A percentile compares a stretch with the other conserved stretches of the same genome.
Conservation (phyloP, 164 flowering plant species). For the Litsea cubeba region DNA sequence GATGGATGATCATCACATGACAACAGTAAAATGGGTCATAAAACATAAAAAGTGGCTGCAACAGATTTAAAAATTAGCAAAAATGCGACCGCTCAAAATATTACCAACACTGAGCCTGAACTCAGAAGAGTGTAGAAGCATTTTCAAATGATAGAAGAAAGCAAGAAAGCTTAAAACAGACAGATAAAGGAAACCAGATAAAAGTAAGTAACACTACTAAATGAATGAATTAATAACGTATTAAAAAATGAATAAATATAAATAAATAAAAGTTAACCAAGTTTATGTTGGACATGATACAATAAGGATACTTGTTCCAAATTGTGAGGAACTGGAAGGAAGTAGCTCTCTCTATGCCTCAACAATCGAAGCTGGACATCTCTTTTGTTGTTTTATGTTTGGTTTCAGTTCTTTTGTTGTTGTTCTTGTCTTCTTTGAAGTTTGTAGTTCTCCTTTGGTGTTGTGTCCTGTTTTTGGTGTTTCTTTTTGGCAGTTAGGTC, state of each 20-base stretch:
- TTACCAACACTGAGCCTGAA: neutral
- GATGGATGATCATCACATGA: conserved; percentile 6
- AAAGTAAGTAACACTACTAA: no score
- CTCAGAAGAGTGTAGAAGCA: neutral
- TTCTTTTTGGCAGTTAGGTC: no score
- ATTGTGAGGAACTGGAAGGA: no score
- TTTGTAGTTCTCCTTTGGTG: no score
- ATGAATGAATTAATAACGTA: no score
- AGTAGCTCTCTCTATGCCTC: no score
- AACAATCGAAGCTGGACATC: no score
- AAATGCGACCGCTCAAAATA: neutral
- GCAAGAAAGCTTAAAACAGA: neutral
- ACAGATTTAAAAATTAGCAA: neutral
- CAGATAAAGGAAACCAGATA: neutral
- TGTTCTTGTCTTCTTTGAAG: no score
- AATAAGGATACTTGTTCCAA: neutral
- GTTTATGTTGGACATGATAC: neutral
- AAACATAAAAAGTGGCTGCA: neutral
- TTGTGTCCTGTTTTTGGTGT: no score
- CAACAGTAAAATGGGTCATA: neutral
- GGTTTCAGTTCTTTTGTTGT: no score
- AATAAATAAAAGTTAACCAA: neutral
- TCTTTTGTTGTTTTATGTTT: no score
- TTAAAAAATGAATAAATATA: neutral
- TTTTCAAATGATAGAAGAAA: neutral